Conservation (phyloP, 2,329 filamentous ascomycete species). For the Fusarium ramigenum region DNA sequence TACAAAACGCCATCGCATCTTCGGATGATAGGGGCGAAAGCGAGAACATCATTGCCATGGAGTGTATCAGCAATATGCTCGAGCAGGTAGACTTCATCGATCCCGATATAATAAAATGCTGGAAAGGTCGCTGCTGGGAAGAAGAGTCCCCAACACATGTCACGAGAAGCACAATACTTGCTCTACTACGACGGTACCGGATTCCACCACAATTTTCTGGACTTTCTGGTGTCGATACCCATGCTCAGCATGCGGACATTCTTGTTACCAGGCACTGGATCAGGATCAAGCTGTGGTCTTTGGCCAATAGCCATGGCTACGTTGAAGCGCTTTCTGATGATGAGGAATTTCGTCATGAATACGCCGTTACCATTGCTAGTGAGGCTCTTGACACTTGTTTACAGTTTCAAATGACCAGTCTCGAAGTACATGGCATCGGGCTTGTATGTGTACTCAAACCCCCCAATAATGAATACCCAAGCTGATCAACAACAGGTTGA, state of each 20-base stretch:
- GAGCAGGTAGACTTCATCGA: not conserved
- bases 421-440: not conserved
- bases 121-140: not conserved
- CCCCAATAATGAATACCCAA: fast-evolving
- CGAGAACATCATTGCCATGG: not conserved
- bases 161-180: not conserved
- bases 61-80: not conserved
- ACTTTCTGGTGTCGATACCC: not conserved
- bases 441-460: not conserved
- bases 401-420: not conserved
- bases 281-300: not conserved
- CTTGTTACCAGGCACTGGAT: not conserved
- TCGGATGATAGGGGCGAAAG: not conserved
- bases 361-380: not conserved
- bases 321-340: not conserved
- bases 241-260: not conserved
- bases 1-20: not conserved
- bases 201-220: not conserved
- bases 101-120: not conserved
- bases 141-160: not conserved
- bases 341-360: not conserved
- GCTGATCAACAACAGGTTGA: not conserved
- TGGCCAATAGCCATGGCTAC: not conserved
- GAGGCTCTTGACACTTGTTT: not conserved
- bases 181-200: not conserved